phyloP scores from a whole-genome alignment of 1,284 basidiomycete genomes.

The Veloporphyrellus conicus region DNA sequence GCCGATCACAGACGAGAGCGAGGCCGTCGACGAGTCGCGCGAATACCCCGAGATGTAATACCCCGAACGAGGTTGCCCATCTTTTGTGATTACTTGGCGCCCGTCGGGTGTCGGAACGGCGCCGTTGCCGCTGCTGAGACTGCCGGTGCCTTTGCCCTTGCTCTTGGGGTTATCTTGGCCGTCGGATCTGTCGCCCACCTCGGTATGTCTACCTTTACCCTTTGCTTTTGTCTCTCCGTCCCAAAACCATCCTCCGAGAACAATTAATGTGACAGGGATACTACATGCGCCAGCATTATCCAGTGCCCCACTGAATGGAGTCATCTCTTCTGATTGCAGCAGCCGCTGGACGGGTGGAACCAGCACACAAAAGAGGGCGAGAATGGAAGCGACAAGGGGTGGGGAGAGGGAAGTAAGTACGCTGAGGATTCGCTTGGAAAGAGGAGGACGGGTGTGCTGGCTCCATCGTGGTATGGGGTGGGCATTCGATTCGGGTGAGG shows the following conservation, averaged over 20 bases:
- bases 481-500: not conserved
- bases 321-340: slow-evolving; percentile 54
- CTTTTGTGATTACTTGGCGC: not conserved
- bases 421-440: not conserved
- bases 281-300: slow-evolving; percentile 74
- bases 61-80: not conserved
- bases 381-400: slow-evolving; percentile 76
- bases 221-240: slow-evolving; percentile 22
- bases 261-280: slow-evolving; percentile 85
- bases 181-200: not conserved
- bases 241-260: slow-evolving; percentile 91
- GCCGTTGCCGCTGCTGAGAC: not conserved
- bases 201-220: not conserved
- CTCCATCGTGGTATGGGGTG: slow-evolving; percentile 8
- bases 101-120: not conserved
- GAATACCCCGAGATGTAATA: slow-evolving; percentile 9
- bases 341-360: slow-evolving; percentile 70
- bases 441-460: not conserved
- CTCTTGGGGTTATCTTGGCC: slow-evolving; percentile 1
- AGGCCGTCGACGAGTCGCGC: slow-evolving; percentile 18
- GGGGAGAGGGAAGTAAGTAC: slow-evolving; percentile 19
- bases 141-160: slow-evolving; percentile 13
- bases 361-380: slow-evolving; percentile 79
- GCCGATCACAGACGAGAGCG: slow-evolving; percentile 38
- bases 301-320: slow-evolving; percentile 71